Conservation (phyloP, 495 filamentous ascomycete species). For the Tuber indicum region DNA sequence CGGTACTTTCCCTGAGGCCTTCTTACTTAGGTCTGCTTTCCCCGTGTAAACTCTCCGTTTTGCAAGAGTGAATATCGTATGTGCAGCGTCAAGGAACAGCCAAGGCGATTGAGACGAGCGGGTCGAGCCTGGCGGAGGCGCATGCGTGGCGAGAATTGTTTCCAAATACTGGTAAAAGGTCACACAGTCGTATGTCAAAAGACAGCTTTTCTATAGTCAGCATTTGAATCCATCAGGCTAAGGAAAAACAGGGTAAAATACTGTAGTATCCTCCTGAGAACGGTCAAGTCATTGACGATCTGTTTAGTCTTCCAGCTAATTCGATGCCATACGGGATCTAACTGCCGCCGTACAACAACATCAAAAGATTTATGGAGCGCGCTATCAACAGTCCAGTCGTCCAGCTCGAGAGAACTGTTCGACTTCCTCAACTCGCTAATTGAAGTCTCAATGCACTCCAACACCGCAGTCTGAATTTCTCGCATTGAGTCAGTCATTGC, state of each 20-base stretch:
- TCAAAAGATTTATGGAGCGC: constrained; percentile 91
- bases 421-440: constrained; percentile 85
- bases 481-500: constrained; percentile 92
- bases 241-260: constrained; percentile 42
- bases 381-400: constrained; percentile 95
- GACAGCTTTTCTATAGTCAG: constrained; percentile 44
- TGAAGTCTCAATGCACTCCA: constrained; percentile 93
- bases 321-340: constrained; percentile 95
- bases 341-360: constrained; percentile 74
- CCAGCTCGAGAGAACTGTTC: constrained; percentile 78
- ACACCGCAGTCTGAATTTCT: constrained; percentile 84
- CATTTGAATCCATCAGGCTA: constrained; percentile 27
- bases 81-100: constrained; percentile 92
- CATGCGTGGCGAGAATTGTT: constrained; percentile 83
- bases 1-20: constrained; percentile 47
- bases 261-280: constrained; percentile 81
- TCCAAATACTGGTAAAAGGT: constrained; percentile 83
- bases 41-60: constrained; percentile 84
- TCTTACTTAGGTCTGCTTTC: constrained; percentile 44
- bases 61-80: constrained; percentile 86
- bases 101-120: constrained; percentile 87
- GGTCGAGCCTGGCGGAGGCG: constrained; percentile 79
- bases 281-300: constrained; percentile 80
- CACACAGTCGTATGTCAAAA: constrained; percentile 84
- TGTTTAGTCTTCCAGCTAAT: constrained; percentile 91